Percentiles rank a stretch among this genome's conserved stretches.
Conservation (phyloP, 2,329 filamentous ascomycete species). For the Aspergillus tubingensis region DNA sequence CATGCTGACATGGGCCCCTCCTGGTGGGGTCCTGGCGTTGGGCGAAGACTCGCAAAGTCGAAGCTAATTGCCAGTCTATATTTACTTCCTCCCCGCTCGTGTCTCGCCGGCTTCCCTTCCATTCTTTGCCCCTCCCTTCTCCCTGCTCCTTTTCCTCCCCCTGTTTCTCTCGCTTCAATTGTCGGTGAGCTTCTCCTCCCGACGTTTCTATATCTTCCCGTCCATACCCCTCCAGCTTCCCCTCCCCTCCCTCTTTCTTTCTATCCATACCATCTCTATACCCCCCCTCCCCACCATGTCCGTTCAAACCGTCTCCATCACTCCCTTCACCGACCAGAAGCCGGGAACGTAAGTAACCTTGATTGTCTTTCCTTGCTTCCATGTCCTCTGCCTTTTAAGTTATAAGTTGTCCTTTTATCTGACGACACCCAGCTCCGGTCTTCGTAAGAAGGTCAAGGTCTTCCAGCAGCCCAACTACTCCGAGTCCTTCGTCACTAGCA, state of each 20-base stretch:
- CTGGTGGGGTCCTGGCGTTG: not conserved
- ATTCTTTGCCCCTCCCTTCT: conserved; percentile 10
- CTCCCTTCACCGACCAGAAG: conserved; percentile 94
- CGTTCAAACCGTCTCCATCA: conserved; percentile 76
- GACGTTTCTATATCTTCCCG: not conserved
- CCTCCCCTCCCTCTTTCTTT: not conserved
- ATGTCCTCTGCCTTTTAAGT: conserved; percentile 15
- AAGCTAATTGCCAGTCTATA: conserved; percentile 3
- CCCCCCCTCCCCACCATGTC: conserved; percentile 57
- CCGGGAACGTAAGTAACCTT: conserved; percentile 83
- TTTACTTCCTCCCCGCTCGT: conserved; percentile 13
- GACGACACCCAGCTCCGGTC: conserved; percentile 87
- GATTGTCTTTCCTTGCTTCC: conserved; percentile 1
- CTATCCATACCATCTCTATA: conserved; percentile 5
- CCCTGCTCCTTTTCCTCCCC: conserved; percentile 11
- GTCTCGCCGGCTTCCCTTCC: conserved; percentile 16
- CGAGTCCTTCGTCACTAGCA: conserved; percentile 91
- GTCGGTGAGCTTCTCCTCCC: conserved; percentile 9
- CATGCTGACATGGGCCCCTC: not conserved
- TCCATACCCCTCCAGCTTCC: conserved; percentile 1
- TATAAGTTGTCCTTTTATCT: not conserved
- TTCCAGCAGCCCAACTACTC: conserved; percentile 96
- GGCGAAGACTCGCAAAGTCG: not conserved
- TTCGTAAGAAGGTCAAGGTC: conserved; percentile 97
- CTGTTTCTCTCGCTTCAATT: not conserved